phyloP scores from a whole-genome alignment of 306 rosid species.

The Cicer chorassanicum region DNA sequence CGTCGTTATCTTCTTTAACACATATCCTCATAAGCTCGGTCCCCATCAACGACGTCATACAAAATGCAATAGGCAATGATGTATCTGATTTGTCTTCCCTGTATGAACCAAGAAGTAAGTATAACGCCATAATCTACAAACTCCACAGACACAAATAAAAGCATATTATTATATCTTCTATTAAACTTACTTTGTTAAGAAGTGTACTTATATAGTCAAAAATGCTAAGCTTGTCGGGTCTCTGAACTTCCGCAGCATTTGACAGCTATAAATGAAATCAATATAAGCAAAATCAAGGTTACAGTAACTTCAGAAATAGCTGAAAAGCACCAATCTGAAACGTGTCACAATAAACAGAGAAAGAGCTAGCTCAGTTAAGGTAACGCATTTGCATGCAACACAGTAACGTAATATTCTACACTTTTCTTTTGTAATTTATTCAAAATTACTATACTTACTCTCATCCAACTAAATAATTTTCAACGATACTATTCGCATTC shows the following conservation, averaged over 20 bases:
- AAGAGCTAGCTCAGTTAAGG: constrained; percentile 37
- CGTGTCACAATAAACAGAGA: constrained; percentile 28
- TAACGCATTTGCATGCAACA: constrained; percentile 15
- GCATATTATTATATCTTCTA: constrained; percentile 16
- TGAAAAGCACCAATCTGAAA: constrained; percentile 43
- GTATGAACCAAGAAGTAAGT: constrained; percentile 39
- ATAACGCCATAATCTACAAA: constrained; percentile 25
- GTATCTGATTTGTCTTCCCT: constrained; percentile 44
- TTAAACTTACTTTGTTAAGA: constrained; percentile 44
- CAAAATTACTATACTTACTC: constrained; percentile 30
- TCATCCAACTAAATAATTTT: neutral
- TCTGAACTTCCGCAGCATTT: constrained; percentile 39
- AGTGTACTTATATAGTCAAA: constrained; percentile 33
- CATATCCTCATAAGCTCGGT: constrained; percentile 84
- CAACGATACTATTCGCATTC: constrained; percentile 18
- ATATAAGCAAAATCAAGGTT: constrained; percentile 45
- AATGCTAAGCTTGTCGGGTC: constrained; percentile 5
- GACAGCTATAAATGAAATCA: constrained; percentile 42
- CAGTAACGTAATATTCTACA: constrained; percentile 13
- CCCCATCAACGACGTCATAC: constrained; percentile 68
- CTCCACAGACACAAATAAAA: neutral
- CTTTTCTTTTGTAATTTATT: neutral
- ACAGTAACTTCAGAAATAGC: constrained; percentile 42
- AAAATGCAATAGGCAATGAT: constrained; percentile 32
- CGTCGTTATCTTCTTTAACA: constrained; percentile 88